phyloP scores from a whole-genome alignment of 2,329 filamentous ascomycete species.

The Penicillium sp. region DNA sequence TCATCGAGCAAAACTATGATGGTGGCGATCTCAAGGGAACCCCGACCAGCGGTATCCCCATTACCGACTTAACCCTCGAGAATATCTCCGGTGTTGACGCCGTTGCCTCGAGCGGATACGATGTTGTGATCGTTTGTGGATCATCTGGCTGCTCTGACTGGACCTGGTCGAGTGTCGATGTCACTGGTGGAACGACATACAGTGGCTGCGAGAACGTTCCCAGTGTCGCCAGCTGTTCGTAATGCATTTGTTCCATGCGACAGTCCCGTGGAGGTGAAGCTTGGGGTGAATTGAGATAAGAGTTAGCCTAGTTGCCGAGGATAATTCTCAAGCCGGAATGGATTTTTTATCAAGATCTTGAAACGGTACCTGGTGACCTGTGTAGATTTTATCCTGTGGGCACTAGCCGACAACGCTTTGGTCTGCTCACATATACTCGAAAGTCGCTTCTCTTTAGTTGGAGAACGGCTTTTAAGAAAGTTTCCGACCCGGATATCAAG shows the following conservation, averaged over 20 bases:
- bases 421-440: no score
- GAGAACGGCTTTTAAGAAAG: no score
- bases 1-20: conserved; percentile 61
- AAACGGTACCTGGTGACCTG: neutral
- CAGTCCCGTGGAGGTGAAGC: neutral
- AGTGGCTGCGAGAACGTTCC: conserved; percentile 51
- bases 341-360: neutral
- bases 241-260: neutral
- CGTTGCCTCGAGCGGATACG: conserved; percentile 39
- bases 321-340: no score
- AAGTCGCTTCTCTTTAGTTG: no score
- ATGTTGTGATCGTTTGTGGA: conserved; percentile 62
- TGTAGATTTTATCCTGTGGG: no score
- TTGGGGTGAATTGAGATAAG: neutral
- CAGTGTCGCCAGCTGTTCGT: conserved; percentile 40
- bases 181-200: conserved; percentile 60
- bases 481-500: no score
- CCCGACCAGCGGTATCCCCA: conserved; percentile 48
- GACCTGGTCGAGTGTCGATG: conserved; percentile 57
- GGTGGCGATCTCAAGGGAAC: conserved; percentile 50
- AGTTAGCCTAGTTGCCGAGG: neutral
- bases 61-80: conserved; percentile 45
- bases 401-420: no score
- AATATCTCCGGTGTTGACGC: conserved; percentile 43
- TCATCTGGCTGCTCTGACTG: conserved; percentile 53